A percentile compares a stretch with the other conserved stretches of the same genome.
These are phyloP conservation scores for Silene noctiflora DNA, from an alignment of 179 eudicot species.

Conservation along the genomic window DNA sequence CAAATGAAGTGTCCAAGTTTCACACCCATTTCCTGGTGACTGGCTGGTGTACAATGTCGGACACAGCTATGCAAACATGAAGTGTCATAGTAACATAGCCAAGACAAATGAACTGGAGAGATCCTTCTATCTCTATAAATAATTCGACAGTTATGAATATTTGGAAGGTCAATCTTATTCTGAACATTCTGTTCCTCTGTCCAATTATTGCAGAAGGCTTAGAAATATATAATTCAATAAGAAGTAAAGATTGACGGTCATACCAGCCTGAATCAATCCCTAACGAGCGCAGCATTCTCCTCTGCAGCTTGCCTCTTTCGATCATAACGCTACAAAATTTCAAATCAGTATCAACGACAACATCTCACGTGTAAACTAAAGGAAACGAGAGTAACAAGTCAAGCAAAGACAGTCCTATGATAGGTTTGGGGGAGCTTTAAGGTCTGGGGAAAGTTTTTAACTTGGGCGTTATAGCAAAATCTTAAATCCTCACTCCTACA, in stretches of 20 bases:
- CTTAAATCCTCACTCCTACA: background rate
- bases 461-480: background rate
- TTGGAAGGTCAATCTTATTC: background rate
- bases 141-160: background rate
- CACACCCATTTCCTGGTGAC: background rate
- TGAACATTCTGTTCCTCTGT: background rate
- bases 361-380: background rate
- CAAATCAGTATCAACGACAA: background rate
- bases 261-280: conserved; percentile 29
- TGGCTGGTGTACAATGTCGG: background rate
- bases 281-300: conserved; percentile 32
- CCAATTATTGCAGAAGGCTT: background rate
- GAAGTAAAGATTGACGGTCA: background rate
- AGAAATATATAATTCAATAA: background rate
- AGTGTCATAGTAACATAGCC: background rate
- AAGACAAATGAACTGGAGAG: background rate
- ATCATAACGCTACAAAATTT: conserved; percentile 41
- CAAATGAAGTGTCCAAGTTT: background rate
- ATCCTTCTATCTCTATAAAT: background rate
- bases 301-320: conserved; percentile 37
- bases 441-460: background rate
- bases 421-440: background rate
- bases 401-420: background rate
- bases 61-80: background rate
- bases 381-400: background rate